phyloP scores from a whole-genome alignment of 2,329 filamentous ascomycete genomes.

The Tolypocladium sp. region DNA sequence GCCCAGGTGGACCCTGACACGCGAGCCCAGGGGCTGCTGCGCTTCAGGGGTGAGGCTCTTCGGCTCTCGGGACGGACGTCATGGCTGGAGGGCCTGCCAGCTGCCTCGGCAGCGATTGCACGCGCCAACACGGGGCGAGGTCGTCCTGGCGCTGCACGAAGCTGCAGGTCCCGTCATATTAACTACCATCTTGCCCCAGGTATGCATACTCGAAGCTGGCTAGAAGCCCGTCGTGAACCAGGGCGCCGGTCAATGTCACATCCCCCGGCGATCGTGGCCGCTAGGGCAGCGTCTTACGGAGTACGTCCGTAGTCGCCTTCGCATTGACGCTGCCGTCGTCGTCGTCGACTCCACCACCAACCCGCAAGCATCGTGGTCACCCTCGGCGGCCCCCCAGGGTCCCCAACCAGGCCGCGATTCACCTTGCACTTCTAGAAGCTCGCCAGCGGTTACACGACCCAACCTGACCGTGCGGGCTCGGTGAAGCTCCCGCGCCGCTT shows the following conservation, averaged over 20 bases:
- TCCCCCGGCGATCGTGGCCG: not conserved
- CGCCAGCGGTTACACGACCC: not conserved
- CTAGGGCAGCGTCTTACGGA: not conserved
- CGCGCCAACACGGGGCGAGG: not conserved
- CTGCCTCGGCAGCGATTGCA: not conserved
- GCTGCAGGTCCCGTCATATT: not conserved
- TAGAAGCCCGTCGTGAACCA: not conserved
- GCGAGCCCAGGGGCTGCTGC: not conserved
- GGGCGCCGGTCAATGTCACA: not conserved
- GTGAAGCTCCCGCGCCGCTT: not conserved
- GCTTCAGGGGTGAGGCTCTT: not conserved
- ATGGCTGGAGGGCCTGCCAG: not conserved
- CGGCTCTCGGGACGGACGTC: not conserved
- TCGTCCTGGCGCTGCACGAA: not conserved
- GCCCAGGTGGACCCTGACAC: not conserved
- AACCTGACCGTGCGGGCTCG: not conserved
- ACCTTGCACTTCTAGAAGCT: not conserved
- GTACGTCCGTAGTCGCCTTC: too few relatives aligned
- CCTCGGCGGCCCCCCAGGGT: not conserved
- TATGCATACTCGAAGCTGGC: not conserved
- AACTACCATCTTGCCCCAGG: too few relatives aligned
- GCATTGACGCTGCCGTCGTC: not conserved
- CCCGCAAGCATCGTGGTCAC: not conserved
- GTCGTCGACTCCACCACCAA: not conserved
- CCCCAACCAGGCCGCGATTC: not conserved